Percentiles rank a stretch among this genome's conserved stretches.
Conservation (phyloP, 208 protist species). For the Angomonas desouzai region DNA sequence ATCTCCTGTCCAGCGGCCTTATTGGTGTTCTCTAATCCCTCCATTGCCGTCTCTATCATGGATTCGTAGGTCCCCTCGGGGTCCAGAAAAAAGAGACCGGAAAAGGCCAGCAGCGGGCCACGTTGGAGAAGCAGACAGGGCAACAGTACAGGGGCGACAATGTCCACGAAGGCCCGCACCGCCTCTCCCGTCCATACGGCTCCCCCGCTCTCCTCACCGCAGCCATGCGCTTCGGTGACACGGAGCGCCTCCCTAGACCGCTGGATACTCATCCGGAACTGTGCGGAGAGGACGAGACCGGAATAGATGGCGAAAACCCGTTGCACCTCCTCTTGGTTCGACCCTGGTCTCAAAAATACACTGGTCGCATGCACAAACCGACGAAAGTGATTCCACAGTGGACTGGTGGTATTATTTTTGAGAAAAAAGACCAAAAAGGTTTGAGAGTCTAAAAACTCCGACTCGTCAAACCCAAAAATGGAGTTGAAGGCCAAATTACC, state of each 20-base stretch:
- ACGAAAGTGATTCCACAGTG: slow-evolving; percentile 78
- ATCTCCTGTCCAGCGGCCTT: not conserved
- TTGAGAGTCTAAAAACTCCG: not conserved
- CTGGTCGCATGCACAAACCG: slow-evolving; percentile 71
- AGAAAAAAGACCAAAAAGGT: not conserved
- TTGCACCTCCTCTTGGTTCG: slow-evolving; percentile 10
- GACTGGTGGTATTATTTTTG: slow-evolving; percentile 17
- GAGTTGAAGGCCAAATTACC: not conserved
- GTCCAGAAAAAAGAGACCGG: not conserved
- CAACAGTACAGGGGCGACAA: slow-evolving; percentile 5
- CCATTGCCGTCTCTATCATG: not conserved
- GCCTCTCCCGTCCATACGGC: not conserved
- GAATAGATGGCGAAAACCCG: slow-evolving; percentile 9
- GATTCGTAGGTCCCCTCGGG: slow-evolving; percentile 3
- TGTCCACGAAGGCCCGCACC: not conserved
- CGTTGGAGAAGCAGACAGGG: not conserved
- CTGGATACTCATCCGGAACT: not conserved
- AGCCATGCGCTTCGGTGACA: too few species aligned
- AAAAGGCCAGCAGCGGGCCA: not conserved
- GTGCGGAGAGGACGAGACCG: not conserved
- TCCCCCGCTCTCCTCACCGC: too few species aligned
- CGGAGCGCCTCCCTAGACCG: too few species aligned
- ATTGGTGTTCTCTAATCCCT: not conserved
- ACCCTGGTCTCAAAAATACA: slow-evolving; percentile 57
- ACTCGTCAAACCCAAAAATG: not conserved